A percentile compares a stretch with the other conserved stretches of the same genome.
Conservation (phyloP, 345 rosid species). For the Bretschneidera sinensis region DNA sequence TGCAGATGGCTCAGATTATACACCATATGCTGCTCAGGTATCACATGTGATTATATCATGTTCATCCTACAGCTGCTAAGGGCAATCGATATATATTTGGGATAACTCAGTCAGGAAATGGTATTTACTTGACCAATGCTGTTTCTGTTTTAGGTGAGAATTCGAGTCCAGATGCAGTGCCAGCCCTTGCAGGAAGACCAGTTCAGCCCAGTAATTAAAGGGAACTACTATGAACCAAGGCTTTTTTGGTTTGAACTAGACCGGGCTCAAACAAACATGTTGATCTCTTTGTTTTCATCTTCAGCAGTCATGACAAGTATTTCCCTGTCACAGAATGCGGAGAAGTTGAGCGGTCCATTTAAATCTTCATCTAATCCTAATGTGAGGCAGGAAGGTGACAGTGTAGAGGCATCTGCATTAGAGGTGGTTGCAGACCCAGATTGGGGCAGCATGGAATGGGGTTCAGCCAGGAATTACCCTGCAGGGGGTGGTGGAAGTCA, state of each 20-base stretch:
- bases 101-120: too few relatives aligned
- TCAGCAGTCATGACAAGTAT: constrained; percentile 20
- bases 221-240: constrained; percentile 34
- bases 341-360: constrained; percentile 22
- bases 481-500: background rate
- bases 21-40: constrained; percentile 62
- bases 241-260: constrained; percentile 60
- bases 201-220: constrained; percentile 33
- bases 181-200: constrained; percentile 48
- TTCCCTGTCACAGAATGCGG: constrained; percentile 13
- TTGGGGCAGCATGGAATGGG: background rate
- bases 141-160: constrained; percentile 38
- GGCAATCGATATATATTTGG: too few relatives aligned
- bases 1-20: constrained; percentile 32
- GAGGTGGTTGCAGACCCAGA: too few relatives aligned
- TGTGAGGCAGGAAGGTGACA: constrained; percentile 14
- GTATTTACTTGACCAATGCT: background rate
- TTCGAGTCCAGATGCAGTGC: constrained; percentile 29
- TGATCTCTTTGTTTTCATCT: constrained; percentile 41
- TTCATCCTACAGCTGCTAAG: too few relatives aligned
- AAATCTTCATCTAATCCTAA: constrained; percentile 13
- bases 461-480: constrained; percentile 6
- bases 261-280: constrained; percentile 37
- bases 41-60: constrained; percentile 1
- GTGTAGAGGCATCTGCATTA: constrained; percentile 6